Evolutionary conservation across 148 eudicot species (phyloP), one percentile per base, ranked within the genome.

Genomic region (Limonium bicolor): DNA sequence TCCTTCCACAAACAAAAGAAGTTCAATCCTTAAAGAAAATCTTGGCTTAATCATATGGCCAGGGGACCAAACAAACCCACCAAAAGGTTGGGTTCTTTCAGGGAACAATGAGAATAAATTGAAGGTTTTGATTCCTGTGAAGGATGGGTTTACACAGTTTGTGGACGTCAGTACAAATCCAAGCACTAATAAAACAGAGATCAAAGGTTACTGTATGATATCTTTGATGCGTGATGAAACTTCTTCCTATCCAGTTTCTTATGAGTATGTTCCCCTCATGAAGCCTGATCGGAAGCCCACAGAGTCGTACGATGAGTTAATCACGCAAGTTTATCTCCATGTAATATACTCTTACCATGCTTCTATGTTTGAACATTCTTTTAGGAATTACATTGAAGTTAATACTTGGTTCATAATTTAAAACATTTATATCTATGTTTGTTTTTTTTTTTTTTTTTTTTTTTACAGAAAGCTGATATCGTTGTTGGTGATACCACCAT

Each of bases 21-120:
- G 59, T 41, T 41, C 51, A 2, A 35, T 56, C 18, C 53, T 29
- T 7, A 63, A 44, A 32, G 51, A 57, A 1, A 50, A 71, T 34
- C 72, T 77, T 36, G 51, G 48, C 23, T 2, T 60, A 33, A 63
- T 77, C 12, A 55, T 61, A 39, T 80, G 90, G 90, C 95, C 95
- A 0, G 86, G 95, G 5, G 70, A 65, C 20, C 29, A 60, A 2
- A 26, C 28, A 8, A 12, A 6, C 6, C 38, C 51, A 3, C 92
- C 92, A 1, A 69, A 58, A 67, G 82, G 80, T 21, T 80, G 90
- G 86, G 92, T 73, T 23, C 35, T 53, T 27, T 72, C 85, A 6
- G 54, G n/a, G n/a, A n/a, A 76, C 14, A 61, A 64, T 31, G 81
- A 61, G 41, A 70, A 56, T 30, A 53, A 42, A 28, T 41, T 81